phyloP scores from a whole-genome alignment of 73 alveolate species.

The Blepharisma japonicum region DNA sequence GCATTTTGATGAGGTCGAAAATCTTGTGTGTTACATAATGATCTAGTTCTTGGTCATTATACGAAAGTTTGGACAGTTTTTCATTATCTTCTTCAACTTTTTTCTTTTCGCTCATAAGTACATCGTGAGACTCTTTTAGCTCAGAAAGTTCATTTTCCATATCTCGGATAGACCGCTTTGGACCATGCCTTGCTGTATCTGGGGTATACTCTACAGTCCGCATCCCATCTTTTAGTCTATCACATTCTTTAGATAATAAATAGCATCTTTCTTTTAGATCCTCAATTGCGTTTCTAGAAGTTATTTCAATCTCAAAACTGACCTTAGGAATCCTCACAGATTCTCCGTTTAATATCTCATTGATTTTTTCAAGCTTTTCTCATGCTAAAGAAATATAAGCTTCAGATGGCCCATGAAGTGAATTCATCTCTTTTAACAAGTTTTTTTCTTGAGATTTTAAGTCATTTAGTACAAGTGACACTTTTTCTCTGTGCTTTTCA shows the following conservation, averaged over 20 bases:
- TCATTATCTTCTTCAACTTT: too few species aligned
- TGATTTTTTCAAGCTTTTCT: background rate
- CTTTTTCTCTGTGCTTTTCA: constrained; percentile 3
- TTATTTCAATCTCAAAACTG: background rate
- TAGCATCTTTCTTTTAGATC: background rate
- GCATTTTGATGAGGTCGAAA: background rate
- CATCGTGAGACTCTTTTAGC: too few species aligned
- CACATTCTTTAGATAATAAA: background rate
- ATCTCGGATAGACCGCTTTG: background rate
- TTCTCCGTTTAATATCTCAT: background rate
- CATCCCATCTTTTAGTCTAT: background rate
- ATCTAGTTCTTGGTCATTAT: background rate
- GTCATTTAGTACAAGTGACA: background rate
- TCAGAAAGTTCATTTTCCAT: too few species aligned
- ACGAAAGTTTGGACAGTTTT: background rate
- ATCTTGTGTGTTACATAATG: background rate
- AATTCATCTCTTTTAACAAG: background rate
- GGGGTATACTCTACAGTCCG: background rate
- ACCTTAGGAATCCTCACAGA: background rate
- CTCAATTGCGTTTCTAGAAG: background rate
- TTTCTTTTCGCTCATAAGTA: too few species aligned
- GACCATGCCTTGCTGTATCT: constrained; percentile 7
- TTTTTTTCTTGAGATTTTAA: background rate
- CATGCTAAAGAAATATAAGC: background rate
- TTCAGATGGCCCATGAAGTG: background rate